Evolutionary conservation across 106 monocot species (phyloP).

Genomic region (Apostasia shenzhenica): DNA sequence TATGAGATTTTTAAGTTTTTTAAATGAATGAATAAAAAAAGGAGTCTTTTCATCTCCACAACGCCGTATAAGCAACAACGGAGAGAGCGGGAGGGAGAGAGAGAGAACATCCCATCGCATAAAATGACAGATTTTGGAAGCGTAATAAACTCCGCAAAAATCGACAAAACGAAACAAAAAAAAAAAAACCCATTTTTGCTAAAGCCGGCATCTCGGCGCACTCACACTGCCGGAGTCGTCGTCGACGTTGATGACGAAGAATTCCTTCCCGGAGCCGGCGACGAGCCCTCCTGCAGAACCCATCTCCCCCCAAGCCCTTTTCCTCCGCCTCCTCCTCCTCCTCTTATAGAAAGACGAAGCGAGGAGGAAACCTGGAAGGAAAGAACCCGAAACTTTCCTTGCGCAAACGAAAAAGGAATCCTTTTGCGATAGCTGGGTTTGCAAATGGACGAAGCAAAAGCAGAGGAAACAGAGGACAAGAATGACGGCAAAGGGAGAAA

Average conservation of each 20-base stretch:
- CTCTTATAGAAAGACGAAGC: not conserved
- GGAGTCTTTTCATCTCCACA: no score
- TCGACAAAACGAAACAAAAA: not conserved
- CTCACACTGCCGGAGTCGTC: constrained; percentile 9
- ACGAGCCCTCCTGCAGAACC: constrained; percentile 3
- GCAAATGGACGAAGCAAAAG: not conserved
- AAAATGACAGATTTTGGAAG: not conserved
- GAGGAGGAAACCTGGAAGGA: not conserved
- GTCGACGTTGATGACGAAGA: constrained; percentile 9
- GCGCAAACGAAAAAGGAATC: constrained; percentile 4
- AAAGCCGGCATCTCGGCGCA: not conserved
- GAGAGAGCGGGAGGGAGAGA: not conserved
- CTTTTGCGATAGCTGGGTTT: not conserved
- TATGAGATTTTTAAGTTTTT: no score
- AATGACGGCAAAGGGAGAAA: no score
- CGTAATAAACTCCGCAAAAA: not conserved
- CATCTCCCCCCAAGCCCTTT: not conserved
- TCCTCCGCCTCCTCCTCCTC: not conserved
- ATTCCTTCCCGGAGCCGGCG: constrained; percentile 9
- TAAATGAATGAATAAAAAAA: no score
- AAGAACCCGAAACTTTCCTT: constrained; percentile 11
- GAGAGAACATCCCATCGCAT: no score
- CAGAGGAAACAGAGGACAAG: not conserved
- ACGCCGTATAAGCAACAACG: not conserved
- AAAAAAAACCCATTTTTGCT: not conserved